Evolutionary conservation across 2,329 filamentous ascomycete genomes (phyloP), one percentile per base, ranked within the genome.

Genomic region (Verticillium isaacii): DNA sequence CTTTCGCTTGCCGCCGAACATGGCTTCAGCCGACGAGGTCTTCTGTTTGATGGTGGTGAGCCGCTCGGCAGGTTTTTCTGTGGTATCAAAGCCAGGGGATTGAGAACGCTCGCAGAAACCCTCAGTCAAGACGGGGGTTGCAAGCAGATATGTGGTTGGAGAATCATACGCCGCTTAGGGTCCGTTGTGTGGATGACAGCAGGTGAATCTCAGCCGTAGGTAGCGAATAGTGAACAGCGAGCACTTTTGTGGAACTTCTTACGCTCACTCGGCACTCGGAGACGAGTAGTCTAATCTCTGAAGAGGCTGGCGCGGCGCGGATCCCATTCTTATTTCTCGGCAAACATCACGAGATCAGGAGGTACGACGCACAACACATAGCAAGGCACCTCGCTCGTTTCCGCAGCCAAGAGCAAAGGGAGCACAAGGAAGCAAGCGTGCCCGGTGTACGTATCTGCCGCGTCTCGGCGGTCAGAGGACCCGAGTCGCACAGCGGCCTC

Each of bases 1-100:
- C 34, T 34, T 63, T 32, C 57, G 60, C 2, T 54, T 65, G 25
- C 36, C 36, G 54, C 45, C 56, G 8, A 59, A 59, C 61, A 63
- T 65, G 50, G 9, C 54, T 36, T 4, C 1, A 52, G 19, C 8
- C 8, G 12, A n/a, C 2, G 19, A 3, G 34, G 34, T 14, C 34
- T 9, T 36, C 29, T 29, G 29, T 29, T 29, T 23, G n/a, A n/a
- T 45, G n/a, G 8, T 12, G 36, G 36, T 37, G 36, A 37, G 0
- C 36, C 11, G 11, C 36, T 12, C 36, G 11, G 15, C 36, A 12
- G 15, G 7, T 14, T 37, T 2, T 37, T 2, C 36, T 37, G 29
- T 29, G 29, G 29, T 29, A 29, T 29, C 5, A 29, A 29, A 29
- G 29, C 29, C 29, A 29, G 29, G 5, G 29, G 29, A 29, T 29